Base-by-base conservation (phyloP, 495 filamentous ascomycete species). In the Neurospora terricola region DNA sequence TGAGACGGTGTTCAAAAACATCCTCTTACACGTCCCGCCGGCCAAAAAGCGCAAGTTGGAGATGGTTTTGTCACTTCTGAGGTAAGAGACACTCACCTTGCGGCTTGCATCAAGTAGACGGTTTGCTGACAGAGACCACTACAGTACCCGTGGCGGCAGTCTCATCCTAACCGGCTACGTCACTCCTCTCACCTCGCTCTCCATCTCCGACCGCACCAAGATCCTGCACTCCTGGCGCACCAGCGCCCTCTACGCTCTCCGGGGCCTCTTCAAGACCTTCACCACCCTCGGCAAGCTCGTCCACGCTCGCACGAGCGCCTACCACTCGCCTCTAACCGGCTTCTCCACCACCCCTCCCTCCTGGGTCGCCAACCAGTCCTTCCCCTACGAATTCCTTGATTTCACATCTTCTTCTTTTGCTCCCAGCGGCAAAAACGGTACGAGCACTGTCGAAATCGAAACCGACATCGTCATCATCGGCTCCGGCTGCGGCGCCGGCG, bases 401-500 rank as follows among this genome's bases (percentile, higher is more conserved):
- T 83, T 86, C 48, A 77, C 75, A 2, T 37, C 77, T 10, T 70
- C 72, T 34, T 30, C 45, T 12, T 54, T 6, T 1, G 2, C 8
- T 18, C n/a, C 43, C 43, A 10, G n/a, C n/a, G 23, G 4, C n/a
- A 54, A 54, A 2, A 11, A 69, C 37, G 78, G 78, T 27, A 76
- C 74, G n/a, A 81, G 34, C 34, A 34, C 34, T 34, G 34, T 77
- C 72, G 87, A 83, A 1, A 78, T 97, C 70, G 90, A 94, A 43
- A 90, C 90, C 6, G 94, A 97, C 78, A 89, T 96, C 1, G 89
- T 96, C 16, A 89, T 97, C 73, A 86, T 97, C 7, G 94, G 94
- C 2, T 94, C 91, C 70, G 94, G 94, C 21, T 95, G 92, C 76
- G 94, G 94, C 69, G 94, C 92, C n/a, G 92, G 85, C 1, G 94